Evolutionary conservation across 305 asterid genomes (phyloP).

Genomic region (Rubia occidens): DNA sequence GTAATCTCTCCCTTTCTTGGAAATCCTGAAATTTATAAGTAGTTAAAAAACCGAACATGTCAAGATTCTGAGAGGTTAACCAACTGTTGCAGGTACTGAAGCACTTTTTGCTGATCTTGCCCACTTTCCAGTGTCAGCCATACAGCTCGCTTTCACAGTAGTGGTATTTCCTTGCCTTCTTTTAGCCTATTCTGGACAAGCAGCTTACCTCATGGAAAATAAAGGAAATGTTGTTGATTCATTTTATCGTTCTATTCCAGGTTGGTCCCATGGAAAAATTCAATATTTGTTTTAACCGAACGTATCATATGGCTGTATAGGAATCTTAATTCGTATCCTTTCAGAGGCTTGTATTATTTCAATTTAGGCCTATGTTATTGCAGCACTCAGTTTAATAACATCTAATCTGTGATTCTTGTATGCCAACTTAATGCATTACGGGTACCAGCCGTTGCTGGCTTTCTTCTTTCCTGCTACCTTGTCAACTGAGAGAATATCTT

Average conservation of each 20-base stretch:
- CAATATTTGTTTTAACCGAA: neutral
- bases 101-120: constrained; percentile 97
- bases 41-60: neutral
- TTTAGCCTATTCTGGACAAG: constrained; percentile 91
- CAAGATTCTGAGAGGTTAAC: constrained; percentile 18
- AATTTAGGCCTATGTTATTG: neutral
- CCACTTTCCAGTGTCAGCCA: constrained; percentile 81
- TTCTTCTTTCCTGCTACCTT: neutral
- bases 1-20: neutral
- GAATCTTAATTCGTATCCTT: neutral
- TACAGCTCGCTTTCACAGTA: constrained; percentile 86
- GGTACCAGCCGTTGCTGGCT: neutral
- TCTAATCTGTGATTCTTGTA: neutral
- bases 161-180: constrained; percentile 98
- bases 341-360: neutral
- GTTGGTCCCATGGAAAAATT: constrained; percentile 28
- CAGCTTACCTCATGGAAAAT: constrained; percentile 83
- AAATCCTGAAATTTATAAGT: neutral
- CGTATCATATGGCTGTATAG: neutral
- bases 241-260: constrained; percentile 96
- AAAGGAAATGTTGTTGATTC: constrained; percentile 66
- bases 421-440: neutral
- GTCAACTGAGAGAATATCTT: neutral
- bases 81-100: constrained; percentile 72
- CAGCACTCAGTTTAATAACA: neutral